A percentile compares a stretch with the other conserved stretches of the same genome.
phyloP scores from a whole-genome alignment of 805 yeast species.

The Wickerhamomyces mucosus region DNA sequence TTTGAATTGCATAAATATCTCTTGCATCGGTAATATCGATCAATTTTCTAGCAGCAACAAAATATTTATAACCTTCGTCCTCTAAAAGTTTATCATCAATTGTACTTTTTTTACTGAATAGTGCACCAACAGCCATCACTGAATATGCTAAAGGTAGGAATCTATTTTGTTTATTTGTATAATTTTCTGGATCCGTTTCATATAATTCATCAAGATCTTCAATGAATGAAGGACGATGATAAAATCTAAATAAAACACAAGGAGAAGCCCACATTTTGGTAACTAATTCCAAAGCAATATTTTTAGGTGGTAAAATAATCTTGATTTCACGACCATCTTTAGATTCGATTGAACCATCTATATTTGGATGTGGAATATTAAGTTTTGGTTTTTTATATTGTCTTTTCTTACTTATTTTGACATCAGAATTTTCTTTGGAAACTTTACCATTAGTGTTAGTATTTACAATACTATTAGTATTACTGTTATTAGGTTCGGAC shows the following conservation, averaged over 20 bases:
- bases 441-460: too few species aligned
- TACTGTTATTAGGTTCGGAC: not conserved
- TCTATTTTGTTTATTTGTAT: conserved; percentile 62
- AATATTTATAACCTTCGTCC: conserved; percentile 74
- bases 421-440: too few species aligned
- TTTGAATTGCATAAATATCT: conserved; percentile 73
- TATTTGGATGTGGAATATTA: conserved; percentile 20
- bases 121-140: conserved; percentile 82
- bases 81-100: conserved; percentile 31
- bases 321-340: conserved; percentile 38
- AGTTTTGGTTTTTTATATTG: conserved; percentile 11
- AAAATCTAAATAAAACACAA: conserved; percentile 75
- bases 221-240: conserved; percentile 75
- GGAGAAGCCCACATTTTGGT: conserved; percentile 79
- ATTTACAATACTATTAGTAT: not conserved
- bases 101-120: conserved; percentile 46
- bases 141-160: conserved; percentile 76
- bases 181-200: conserved; percentile 60
- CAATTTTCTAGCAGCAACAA: conserved; percentile 68
- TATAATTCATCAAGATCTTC: conserved; percentile 68
- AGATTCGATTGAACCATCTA: conserved; percentile 31
- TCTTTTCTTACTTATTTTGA: too few species aligned
- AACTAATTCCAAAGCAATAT: conserved; percentile 59
- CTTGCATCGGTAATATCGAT: conserved; percentile 77
- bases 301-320: conserved; percentile 66